Evolutionary conservation across 352 stramenopile species (phyloP), one percentile per base, ranked within the genome.

Genomic region (Pseudoperonospora humuli): DNA sequence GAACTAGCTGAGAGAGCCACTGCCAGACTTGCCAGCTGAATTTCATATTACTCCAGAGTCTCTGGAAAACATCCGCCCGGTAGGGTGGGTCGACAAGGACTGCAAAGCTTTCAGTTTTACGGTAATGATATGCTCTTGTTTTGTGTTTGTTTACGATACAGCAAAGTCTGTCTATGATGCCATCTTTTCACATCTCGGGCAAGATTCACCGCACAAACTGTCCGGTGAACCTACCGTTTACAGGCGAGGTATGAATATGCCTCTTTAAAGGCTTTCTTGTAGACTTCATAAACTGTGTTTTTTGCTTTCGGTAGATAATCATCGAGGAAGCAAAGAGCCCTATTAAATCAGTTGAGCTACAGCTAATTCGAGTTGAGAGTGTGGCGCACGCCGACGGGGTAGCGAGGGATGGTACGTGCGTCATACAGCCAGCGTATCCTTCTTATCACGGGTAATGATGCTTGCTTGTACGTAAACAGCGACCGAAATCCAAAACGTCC

Each of bases 401-500:
- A 35, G 76, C 81, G 1, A 69, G 75, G 29, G 88, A 96, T 45
- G 80, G 80, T 89, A 58, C 25, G 33, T 19, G 13, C 17, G 8
- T 3, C 5, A 37, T 26, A 27, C 1, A 7, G 21, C 10, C 20
- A 5, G 15, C 27, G 21, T 0, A 6, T 35, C 10, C n/a, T 18
- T 19, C 31, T 32, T 19, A 5, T 9, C n/a, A n/a, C 6, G 17
- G n/a, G 17, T 50, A 7, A 29, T 39, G 17, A 20, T 18, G 14
- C 4, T 11, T 38, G 9, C 28, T 37, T 45, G 19, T 40, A 15
- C 20, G 6, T 9, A 17, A 39, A 50, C 35, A 92, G 85, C 88
- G 15, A 97, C 90, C 3, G 90, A 97, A 64, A 95, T 97, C 45
- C 88, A 97, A 45, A 96, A 93, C 60, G 80, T 96, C 20, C 88